These are phyloP conservation scores for Papiliotrema fonsecae DNA, from an alignment of 1,284 basidiomycete species.

Conservation along the genomic window DNA sequence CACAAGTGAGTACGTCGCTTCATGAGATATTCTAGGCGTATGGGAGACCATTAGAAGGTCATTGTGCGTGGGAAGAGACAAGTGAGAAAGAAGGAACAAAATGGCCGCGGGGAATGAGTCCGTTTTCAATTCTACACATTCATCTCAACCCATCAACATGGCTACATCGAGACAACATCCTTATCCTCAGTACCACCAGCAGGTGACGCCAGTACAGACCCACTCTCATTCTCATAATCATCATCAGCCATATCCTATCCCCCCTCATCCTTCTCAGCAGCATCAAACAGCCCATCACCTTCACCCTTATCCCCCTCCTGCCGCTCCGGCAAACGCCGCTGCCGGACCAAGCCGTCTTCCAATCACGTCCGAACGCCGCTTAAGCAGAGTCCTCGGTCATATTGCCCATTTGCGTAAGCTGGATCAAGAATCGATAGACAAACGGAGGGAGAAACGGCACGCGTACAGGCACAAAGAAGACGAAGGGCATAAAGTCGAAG, in stretches of 20 bases:
- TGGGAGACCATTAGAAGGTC: too few relatives aligned
- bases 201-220: too few relatives aligned
- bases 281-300: not conserved
- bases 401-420: conserved; percentile 1
- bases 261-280: not conserved
- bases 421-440: conserved; percentile 1
- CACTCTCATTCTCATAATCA: not conserved
- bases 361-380: not conserved
- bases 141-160: too few relatives aligned
- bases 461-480: conserved; percentile 2
- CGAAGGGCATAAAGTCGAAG: not conserved
- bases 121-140: too few relatives aligned
- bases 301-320: not conserved
- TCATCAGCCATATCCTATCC: not conserved
- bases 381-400: not conserved
- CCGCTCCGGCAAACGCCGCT: not conserved
- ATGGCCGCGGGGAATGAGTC: too few relatives aligned
- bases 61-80: too few relatives aligned
- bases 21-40: too few relatives aligned
- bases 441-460: conserved; percentile 1
- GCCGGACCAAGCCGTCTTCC: not conserved
- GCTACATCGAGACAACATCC: too few relatives aligned
- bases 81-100: too few relatives aligned
- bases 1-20: too few relatives aligned
- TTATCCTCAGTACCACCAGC: too few relatives aligned